These are phyloP conservation scores for Paramecium pentaurelia DNA, from an alignment of 73 alveolate genomes.

Conservation along the genomic window DNA sequence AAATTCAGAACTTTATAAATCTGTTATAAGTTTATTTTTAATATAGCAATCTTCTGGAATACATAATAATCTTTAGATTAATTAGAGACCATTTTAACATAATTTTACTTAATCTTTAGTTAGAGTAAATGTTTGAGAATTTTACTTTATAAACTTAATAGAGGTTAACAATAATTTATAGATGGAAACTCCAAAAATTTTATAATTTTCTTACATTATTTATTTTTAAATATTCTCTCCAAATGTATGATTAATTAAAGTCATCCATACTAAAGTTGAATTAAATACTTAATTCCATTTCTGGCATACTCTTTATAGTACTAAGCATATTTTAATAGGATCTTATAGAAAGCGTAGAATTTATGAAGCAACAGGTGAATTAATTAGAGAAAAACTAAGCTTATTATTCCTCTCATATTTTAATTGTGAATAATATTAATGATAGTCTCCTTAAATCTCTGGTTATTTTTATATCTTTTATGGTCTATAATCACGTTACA, in stretches of 20 bases:
- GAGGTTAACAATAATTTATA: background rate
- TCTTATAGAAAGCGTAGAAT: background rate
- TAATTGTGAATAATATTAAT: background rate
- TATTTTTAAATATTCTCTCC: background rate
- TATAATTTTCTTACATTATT: background rate
- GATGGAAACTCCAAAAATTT: background rate
- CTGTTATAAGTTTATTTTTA: background rate
- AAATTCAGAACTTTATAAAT: background rate
- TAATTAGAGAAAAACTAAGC: background rate
- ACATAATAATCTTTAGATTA: background rate
- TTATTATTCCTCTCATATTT: background rate
- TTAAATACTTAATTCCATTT: constrained; percentile 4
- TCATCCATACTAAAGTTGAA: background rate
- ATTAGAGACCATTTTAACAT: background rate
- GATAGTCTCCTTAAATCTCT: background rate
- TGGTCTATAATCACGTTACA: background rate
- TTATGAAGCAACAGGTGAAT: background rate
- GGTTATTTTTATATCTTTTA: background rate
- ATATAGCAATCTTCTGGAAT: constrained; percentile 9
- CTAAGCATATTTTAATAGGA: background rate
- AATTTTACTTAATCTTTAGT: background rate
- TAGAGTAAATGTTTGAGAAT: background rate
- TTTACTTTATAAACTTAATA: background rate
- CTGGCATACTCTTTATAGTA: background rate
- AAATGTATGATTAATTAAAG: background rate